Percentiles rank a stretch among this genome's conserved stretches.
phyloP scores from a whole-genome alignment of 305 asterid species.

The Fraxinus baroniana region DNA sequence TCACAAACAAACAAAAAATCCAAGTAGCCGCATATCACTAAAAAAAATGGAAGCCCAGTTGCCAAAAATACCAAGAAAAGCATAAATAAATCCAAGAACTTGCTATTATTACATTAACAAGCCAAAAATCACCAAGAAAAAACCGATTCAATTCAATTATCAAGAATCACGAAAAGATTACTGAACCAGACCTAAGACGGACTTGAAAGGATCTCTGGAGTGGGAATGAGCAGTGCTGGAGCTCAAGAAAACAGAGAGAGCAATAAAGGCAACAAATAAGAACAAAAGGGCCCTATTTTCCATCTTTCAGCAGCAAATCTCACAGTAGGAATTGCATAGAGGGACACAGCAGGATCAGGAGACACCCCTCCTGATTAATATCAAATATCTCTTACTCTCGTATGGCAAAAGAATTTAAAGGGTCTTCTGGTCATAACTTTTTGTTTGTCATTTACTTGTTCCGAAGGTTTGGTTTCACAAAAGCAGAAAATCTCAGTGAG shows the following conservation, averaged over 20 bases:
- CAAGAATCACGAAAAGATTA: constrained; percentile 20
- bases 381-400: constrained; percentile 27
- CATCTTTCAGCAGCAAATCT: constrained; percentile 48
- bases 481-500: constrained; percentile 33
- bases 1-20: neutral
- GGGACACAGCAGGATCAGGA: constrained; percentile 29
- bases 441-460: neutral
- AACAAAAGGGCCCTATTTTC: constrained; percentile 34
- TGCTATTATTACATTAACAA: neutral
- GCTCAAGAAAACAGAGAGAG: constrained; percentile 43
- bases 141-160: constrained; percentile 1
- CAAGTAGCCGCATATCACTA: neutral
- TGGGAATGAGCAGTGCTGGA: constrained; percentile 41
- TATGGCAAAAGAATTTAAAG: constrained; percentile 18
- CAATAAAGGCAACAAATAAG: constrained; percentile 35
- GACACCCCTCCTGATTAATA: constrained; percentile 28
- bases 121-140: constrained; percentile 15
- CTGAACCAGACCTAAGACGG: constrained; percentile 54
- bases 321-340: constrained; percentile 38
- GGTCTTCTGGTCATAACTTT: constrained; percentile 5
- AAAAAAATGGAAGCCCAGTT: constrained; percentile 1
- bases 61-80: constrained; percentile 21
- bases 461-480: constrained; percentile 1
- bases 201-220: constrained; percentile 49
- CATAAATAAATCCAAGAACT: constrained; percentile 13